Evolutionary conservation across 192 early-diverging fungal species (phyloP), one percentile per base, ranked within the genome.

Genomic region (Podochytrium sp.): DNA sequence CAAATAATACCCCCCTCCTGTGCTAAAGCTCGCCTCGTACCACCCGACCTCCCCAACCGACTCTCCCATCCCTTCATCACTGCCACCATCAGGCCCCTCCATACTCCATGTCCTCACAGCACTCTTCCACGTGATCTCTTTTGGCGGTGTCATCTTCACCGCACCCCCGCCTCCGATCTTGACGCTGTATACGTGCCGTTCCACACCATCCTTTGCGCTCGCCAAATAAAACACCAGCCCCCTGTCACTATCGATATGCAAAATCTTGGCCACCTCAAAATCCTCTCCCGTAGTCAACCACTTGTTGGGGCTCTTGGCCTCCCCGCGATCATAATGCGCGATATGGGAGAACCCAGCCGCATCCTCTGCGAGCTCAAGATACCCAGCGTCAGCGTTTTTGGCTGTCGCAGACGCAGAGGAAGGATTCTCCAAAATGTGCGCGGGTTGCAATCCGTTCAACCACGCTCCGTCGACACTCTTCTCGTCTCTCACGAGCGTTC

Each of bases 11-110:
- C 84, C 82, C 49, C 81, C 87, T 3, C 86, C 83, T 0, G 90
- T 84, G 10, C 94, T 95, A 76, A 98, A 95, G 5, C 74, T 78
- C 0, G 86, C 91, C 5, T 70, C 59, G 65, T 94, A 98, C 65
- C 83, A 91, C 2, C 89, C 93, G 30, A 72, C 77, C 27, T 79
- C 57, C 34, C 81, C 79, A 0, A 76, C 74, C 38, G 38, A 27
- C 27, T 10, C 32, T 10, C 62, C 72, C 41, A 63, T 50, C n/a
- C 59, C 71, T 18, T 53, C 65, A 52, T 25, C 29, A 32, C 41
- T 50, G 37, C 32, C 61, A 1, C 23, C 50, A 1, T 40, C 57
- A 55, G 32, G 10, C 16, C 37, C 33, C 62, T 65, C 39, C 37
- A 72, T 25, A 12, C 35, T 61, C 55, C 55, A 70, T n/a, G 37